Base-by-base conservation (phyloP, 306 rosid genomes). In the Cicer judaicum region DNA sequence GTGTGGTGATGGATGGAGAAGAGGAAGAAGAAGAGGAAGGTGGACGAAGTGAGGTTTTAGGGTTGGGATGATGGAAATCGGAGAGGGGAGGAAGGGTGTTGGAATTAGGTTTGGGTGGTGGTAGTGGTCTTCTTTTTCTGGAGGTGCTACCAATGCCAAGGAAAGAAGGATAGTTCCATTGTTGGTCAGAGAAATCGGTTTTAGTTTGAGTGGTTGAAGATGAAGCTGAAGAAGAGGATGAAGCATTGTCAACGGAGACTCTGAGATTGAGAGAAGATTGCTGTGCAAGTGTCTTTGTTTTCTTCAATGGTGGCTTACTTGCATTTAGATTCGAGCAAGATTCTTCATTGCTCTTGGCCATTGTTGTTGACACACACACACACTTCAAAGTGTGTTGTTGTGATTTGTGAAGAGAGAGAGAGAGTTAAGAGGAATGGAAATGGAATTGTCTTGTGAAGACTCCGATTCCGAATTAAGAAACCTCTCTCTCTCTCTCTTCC, bases 141-240 rank as follows among this genome's bases (percentile, higher is more conserved):
- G 91, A 81, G 38, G 84, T 77, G 5, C 89, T 85, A 21, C 96
- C 91, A 1, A 93, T 88, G 47, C 96, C 91, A 1, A 93, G 89
- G 16, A 87, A 83, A 8, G 98, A 88, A 50, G 96, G 98, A 77
- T 81, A 89, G 68, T 88, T 82, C 89, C 88, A 91, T 46, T 91
- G 92, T 7, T 86, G 83, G 4, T 93, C 75, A 4, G 87, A 66
- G 70, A 85, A 76, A 21, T 83, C 85, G 1, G 80, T 83, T 15
- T 63, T 64, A 50, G 19, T 7, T 16, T 16, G 8, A 41, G 13
- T 11, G 10, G 80, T 2, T 1, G 74, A 0, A 21, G 79, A 1
- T 2, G 63, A 13, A 9, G 48, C 16, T 49, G 54, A 5, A 50
- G 55, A 5, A 13, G 55, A 11, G 4, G 68, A 10, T 1, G 84